A percentile compares a stretch with the other conserved stretches of the same genome.
These are phyloP conservation scores for Parachaetomium inaequale DNA, from an alignment of 495 filamentous ascomycete genomes.

Conservation along the genomic window DNA sequence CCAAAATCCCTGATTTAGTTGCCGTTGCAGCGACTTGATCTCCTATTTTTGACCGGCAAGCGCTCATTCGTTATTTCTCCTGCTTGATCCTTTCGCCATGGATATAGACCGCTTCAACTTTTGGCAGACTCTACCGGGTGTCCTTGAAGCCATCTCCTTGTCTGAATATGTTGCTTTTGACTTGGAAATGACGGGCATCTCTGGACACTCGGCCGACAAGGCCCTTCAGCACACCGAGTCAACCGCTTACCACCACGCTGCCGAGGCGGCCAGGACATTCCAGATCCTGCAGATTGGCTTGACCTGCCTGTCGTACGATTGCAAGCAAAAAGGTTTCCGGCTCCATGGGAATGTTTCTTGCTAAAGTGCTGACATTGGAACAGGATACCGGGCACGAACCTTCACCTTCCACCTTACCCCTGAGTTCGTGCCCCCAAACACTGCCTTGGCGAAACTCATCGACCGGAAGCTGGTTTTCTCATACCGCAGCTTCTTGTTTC, in stretches of 20 bases:
- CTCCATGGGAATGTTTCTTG: neutral
- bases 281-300: slow-evolving; percentile 75
- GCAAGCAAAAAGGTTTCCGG: slow-evolving; percentile 15
- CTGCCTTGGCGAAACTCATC: slow-evolving; percentile 25
- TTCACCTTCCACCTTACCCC: slow-evolving; percentile 18
- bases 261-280: slow-evolving; percentile 63
- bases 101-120: slow-evolving; percentile 59
- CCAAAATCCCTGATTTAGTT: too few species aligned
- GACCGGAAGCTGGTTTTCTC: slow-evolving; percentile 41
- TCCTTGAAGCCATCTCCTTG: slow-evolving; percentile 57
- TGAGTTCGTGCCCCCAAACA: neutral
- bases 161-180: slow-evolving; percentile 69
- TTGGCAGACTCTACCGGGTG: slow-evolving; percentile 49
- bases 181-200: slow-evolving; percentile 73
- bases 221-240: slow-evolving; percentile 30
- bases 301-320: slow-evolving; percentile 57
- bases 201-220: slow-evolving; percentile 12
- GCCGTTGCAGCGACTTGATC: too few species aligned
- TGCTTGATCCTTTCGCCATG: slow-evolving; percentile 45
- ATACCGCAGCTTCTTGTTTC: slow-evolving; percentile 56
- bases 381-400: slow-evolving; percentile 3
- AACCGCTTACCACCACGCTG: slow-evolving; percentile 63
- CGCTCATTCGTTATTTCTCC: neutral
- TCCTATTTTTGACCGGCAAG: too few species aligned
- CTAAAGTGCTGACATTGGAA: neutral